Evolutionary conservation across 106 monocot genomes (phyloP).

Genomic region (Ottelia alismoides): DNA sequence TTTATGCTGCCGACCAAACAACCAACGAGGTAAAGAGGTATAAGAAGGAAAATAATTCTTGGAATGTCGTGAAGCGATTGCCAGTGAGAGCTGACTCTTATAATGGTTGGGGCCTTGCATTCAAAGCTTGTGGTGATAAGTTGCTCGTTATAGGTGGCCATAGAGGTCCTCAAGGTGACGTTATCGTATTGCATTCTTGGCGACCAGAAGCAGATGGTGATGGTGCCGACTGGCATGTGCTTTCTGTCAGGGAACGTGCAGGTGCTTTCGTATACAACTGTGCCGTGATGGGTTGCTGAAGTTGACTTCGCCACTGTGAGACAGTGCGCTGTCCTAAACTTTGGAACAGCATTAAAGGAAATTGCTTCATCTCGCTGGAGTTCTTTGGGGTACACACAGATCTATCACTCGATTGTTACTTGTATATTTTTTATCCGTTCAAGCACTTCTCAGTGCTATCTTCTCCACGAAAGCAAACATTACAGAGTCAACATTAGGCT

Average conservation of each 20-base stretch:
- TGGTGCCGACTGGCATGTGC: conserved; percentile 51
- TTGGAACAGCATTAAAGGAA: too few species aligned
- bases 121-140: conserved; percentile 67
- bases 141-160: conserved; percentile 72
- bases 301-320: too few species aligned
- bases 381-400: too few species aligned
- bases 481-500: too few species aligned
- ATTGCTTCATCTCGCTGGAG: too few species aligned
- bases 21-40: conserved; percentile 75
- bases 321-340: too few species aligned
- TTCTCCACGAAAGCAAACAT: too few species aligned
- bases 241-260: conserved; percentile 49
- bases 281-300: conserved; percentile 91
- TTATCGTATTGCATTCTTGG: conserved; percentile 64
- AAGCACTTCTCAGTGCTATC: too few species aligned
- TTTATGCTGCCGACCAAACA: conserved; percentile 63
- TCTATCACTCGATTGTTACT: too few species aligned
- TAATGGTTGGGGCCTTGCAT: conserved; percentile 89
- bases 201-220: conserved; percentile 39
- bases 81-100: conserved; percentile 76
- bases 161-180: conserved; percentile 49
- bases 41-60: conserved; percentile 57
- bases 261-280: conserved; percentile 85
- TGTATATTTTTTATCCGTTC: too few species aligned
- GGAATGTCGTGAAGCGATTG: conserved; percentile 53